Conservation (phyloP, 306 rosid genomes). For the Cucumis cinereus region DNA sequence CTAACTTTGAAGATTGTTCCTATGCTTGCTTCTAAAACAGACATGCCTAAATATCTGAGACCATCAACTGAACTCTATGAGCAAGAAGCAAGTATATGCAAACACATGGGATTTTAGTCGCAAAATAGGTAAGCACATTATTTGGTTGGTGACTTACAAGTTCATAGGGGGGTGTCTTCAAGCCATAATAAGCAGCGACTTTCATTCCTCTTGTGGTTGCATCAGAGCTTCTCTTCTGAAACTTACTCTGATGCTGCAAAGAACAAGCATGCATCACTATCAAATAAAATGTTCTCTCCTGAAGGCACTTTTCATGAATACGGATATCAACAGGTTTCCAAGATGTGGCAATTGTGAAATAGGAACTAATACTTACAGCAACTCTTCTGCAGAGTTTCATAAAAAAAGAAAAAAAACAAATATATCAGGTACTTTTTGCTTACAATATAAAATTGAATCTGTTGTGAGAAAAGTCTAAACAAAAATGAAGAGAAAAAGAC, state of each 20-base stretch:
- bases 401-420: neutral
- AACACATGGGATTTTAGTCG: neutral
- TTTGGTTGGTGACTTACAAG: constrained; percentile 39
- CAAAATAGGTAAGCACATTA: neutral
- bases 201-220: constrained; percentile 28
- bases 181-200: constrained; percentile 55
- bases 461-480: neutral
- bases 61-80: neutral
- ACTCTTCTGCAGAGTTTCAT: neutral
- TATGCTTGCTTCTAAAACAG: neutral
- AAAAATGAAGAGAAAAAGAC: neutral
- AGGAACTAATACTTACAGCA: neutral
- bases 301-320: neutral
- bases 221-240: constrained; percentile 28
- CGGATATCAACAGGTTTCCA: neutral
- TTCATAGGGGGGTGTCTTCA: constrained; percentile 78
- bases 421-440: neutral
- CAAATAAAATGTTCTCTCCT: constrained; percentile 1
- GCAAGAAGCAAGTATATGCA: neutral
- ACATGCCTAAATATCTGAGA: neutral
- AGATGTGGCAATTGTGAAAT: neutral
- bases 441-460: neutral
- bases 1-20: neutral
- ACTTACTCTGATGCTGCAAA: constrained; percentile 15
- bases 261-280: constrained; percentile 1